Conservation (phyloP, 2,329 filamentous ascomycete genomes). For the Lasiodiplodia citricola region DNA sequence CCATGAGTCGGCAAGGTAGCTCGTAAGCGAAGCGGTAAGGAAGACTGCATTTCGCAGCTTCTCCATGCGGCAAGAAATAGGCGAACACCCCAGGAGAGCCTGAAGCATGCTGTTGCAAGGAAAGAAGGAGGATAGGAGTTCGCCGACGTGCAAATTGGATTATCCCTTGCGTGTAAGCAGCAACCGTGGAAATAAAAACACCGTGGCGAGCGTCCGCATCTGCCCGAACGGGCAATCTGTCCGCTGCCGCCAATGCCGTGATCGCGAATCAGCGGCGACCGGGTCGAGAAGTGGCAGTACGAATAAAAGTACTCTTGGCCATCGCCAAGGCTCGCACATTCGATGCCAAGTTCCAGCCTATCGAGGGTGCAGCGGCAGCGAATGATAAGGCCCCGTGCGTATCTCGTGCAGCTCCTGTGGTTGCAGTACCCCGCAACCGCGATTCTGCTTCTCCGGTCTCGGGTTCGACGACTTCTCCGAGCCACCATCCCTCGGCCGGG, state of each 20-base stretch:
- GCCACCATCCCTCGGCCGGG: not conserved
- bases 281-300: not conserved
- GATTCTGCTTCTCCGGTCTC: not conserved
- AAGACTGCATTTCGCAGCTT: not conserved
- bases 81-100: not conserved
- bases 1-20: not conserved
- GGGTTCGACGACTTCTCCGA: not conserved
- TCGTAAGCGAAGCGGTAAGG: slow-evolving; percentile 4
- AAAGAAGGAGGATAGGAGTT: slow-evolving; percentile 22
- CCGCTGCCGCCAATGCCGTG: not conserved
- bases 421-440: slow-evolving; percentile 3
- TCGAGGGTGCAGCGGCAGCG: slow-evolving; percentile 10
- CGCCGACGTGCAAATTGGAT: slow-evolving; percentile 9
- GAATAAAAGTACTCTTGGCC: slow-evolving; percentile 7
- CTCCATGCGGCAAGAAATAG: not conserved
- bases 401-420: slow-evolving; percentile 16
- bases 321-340: slow-evolving; percentile 17
- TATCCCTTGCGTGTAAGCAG: not conserved
- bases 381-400: slow-evolving; percentile 24
- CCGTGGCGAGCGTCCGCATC: slow-evolving; percentile 10
- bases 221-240: not conserved
- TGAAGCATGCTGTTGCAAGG: not conserved
- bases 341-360: slow-evolving; percentile 17
- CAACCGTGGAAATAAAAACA: not conserved
- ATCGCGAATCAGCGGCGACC: not conserved